These are phyloP conservation scores for Monilinia aucupariae DNA, from an alignment of 2,329 filamentous ascomycete genomes.

Conservation along the genomic window DNA sequence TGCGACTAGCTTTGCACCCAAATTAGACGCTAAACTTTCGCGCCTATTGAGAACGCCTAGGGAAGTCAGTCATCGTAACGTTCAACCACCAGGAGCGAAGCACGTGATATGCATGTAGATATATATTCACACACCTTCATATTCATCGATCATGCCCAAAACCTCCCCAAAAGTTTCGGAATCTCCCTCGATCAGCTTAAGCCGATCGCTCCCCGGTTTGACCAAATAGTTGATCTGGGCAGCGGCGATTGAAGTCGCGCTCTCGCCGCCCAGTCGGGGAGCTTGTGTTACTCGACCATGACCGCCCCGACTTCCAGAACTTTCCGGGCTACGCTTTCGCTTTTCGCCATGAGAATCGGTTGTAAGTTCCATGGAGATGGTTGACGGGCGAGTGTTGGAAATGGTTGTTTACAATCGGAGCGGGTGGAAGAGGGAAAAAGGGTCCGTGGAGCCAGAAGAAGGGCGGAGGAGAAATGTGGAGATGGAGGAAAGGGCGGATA, in stretches of 20 bases:
- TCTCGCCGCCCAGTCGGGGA: constrained; percentile 15
- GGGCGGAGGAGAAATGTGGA: constrained; percentile 3
- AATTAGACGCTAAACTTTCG: constrained; percentile 78
- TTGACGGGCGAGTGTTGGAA: background rate
- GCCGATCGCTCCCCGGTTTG: constrained; percentile 40
- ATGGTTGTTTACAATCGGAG: background rate
- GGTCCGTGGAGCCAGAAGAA: background rate
- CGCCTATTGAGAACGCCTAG: constrained; percentile 72
- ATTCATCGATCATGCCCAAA: constrained; percentile 67
- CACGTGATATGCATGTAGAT: constrained; percentile 6
- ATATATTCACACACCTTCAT: constrained; percentile 51
- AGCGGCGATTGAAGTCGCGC: constrained; percentile 17
- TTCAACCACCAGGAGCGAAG: background rate
- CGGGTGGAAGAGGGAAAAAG: background rate
- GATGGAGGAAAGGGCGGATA: constrained; percentile 8
- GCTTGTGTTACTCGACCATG: constrained; percentile 30
- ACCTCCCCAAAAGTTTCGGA: constrained; percentile 68
- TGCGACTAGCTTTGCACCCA: constrained; percentile 76
- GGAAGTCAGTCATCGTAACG: constrained; percentile 19
- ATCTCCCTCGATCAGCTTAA: constrained; percentile 50
- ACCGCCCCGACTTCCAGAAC: constrained; percentile 21
- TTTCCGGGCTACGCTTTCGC: constrained; percentile 29
- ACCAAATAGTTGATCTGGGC: constrained; percentile 51
- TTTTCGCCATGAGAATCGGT: constrained; percentile 19
- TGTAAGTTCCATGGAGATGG: background rate